phyloP scores from a whole-genome alignment of 1,284 basidiomycete species.

The Ceratobasidium sp. region DNA sequence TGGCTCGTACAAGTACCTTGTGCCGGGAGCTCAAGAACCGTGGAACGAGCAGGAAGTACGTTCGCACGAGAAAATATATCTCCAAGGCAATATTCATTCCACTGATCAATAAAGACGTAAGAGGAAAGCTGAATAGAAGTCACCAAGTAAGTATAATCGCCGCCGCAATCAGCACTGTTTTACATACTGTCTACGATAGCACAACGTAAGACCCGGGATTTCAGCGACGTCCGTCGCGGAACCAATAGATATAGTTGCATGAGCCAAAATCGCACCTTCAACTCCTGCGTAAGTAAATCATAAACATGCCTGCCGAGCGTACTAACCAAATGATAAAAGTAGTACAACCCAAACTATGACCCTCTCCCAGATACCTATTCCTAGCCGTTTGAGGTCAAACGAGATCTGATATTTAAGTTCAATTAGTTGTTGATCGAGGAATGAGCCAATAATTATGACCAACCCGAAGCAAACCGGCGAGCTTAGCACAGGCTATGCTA shows the following conservation, averaged over 20 bases:
- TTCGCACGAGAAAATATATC: constrained; percentile 61
- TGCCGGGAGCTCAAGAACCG: constrained; percentile 55
- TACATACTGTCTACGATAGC: constrained; percentile 62
- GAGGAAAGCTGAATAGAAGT: constrained; percentile 59
- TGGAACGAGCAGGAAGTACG: constrained; percentile 58
- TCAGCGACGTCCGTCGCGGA: constrained; percentile 6
- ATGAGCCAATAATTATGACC: constrained; percentile 66
- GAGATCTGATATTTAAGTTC: constrained; percentile 63
- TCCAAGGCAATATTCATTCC: constrained; percentile 63
- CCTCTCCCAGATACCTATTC: constrained; percentile 60
- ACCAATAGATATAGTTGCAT: constrained; percentile 45
- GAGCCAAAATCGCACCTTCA: constrained; percentile 16
- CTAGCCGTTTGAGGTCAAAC: constrained; percentile 60
- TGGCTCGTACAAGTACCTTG: constrained; percentile 50
- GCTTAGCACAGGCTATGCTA: constrained; percentile 40
- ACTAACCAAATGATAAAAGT: constrained; percentile 62
- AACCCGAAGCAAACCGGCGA: constrained; percentile 53
- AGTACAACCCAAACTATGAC: constrained; percentile 58
- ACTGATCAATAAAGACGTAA: constrained; percentile 63
- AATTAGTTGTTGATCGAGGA: constrained; percentile 63
- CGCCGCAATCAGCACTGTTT: constrained; percentile 12
- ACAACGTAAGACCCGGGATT: constrained; percentile 54
- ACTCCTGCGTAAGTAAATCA: constrained; percentile 54
- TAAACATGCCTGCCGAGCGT: constrained; percentile 57
- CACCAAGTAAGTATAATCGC: constrained; percentile 16